Base-by-base conservation (phyloP, 345 rosid genomes). In the Euphorbia tirucalli region DNA sequence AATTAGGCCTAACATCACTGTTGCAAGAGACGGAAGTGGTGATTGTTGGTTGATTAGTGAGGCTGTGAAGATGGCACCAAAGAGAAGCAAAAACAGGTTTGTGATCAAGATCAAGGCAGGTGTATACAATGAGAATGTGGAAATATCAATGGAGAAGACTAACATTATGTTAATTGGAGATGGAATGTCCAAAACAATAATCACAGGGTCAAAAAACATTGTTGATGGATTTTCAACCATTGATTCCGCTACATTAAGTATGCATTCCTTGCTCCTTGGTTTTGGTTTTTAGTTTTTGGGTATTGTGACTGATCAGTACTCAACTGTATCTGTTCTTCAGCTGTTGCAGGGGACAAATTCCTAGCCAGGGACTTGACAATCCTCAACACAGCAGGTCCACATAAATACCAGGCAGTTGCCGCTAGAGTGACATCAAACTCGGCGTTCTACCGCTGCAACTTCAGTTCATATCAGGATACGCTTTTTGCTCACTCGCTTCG, bases 371-470 rank as follows among this genome's bases (percentile, higher is more conserved):
- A 70, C 65, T 39, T 70, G 35, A 70, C 73, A 1, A 43, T 70
- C 15, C 22, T 70, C 21, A 58, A 70, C 54, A 70, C 73, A 58
- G 52, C 73, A 57, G 73, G 65, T 57, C 65, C 73, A 39, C 18
- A 58, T 27, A 70, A 70, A 46, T 41, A 35, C 24, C 65, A 70
- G 14, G 73, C 73, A 58, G 73, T 70, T 15, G 65, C 73, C 24
- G 65, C 65, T 6, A 70, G 73, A 70, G 65, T 70, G 21, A 70
- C 73, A 24, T 58, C 73, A 4, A 70, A 58, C 18, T 24, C 73
- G 5, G 73, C 73, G 4, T 70, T 70, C 2, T 58, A 58, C 25
- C 54, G 62, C 0, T 69, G 63, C 54, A 69, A 55, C 37, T 69
- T 69, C 54, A 55, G 52, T 15, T 39, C 64, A 22, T 37, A 69